Base-by-base conservation (phyloP, 805 yeast genomes). In the Debaryomyces castellii region DNA sequence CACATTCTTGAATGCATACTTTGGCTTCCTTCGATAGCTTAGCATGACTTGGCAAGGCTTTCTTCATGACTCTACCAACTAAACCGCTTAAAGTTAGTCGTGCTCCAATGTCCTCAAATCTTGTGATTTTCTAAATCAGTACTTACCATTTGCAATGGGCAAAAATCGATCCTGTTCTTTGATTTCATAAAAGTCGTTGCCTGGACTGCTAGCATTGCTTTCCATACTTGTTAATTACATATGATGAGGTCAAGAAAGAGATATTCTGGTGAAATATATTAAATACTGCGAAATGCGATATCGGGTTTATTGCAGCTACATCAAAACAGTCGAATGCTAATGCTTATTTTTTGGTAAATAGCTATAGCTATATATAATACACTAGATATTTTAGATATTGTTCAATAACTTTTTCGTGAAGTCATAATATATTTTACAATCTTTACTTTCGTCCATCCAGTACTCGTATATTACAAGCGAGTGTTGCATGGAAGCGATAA, bases 1-100 rank as follows among this genome's bases (percentile, higher is more conserved):
- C 92, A 67, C 92, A 86, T 57, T 87, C 92, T 57, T 87, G 94
- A 78, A 87, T 82, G 49, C 90, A 62, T 54, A 84, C 91, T 56
- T 85, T 85, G 36, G 91, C 87, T 55, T 86, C 94, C 56, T 85
- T 86, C 18, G 89, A 82, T 1, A 86, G 82, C 56, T 86, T 86
- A 9, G 91, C 92, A 30, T 83, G 81, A 10, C 74, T 67, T 2
- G 94, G 92, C 24, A 86, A 67, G 2, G 92, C 85, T 45, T 67
- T 73, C 57, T 87, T 87, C 92, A 86, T 87, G 42, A 87, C 78
- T 43, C 92, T 69, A n/a, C 86, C 85, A 48, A 81, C 78, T 71
- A 17, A 21, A 27, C n/a, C 24, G 20, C 12, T n/a, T n/a, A 14
- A 9, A 32, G 55, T 49, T 50, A 45, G 52, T 17, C 16, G 21